Evolutionary conservation across 306 rosid species (phyloP).

Genomic region (Potentilla sterilis): DNA sequence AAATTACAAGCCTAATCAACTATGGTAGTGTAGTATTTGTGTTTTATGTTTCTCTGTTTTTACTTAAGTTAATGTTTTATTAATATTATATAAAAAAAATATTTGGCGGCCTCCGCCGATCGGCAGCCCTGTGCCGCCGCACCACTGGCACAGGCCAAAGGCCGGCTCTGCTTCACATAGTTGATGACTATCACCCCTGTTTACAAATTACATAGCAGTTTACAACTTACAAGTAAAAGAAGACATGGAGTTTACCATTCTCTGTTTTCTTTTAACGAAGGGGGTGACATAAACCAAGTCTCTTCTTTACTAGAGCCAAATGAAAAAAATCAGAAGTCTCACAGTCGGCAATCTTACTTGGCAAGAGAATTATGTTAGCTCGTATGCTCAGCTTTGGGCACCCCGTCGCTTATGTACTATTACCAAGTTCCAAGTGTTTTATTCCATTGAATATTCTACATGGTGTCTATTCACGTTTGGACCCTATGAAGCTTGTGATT

Average conservation of each 20-base stretch:
- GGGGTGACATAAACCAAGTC: not conserved
- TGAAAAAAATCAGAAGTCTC: not conserved
- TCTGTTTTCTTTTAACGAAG: not conserved
- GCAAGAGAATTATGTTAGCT: not conserved
- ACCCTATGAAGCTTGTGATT: not conserved
- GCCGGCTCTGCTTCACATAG: too few species aligned
- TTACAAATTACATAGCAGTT: not conserved
- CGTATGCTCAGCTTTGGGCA: not conserved
- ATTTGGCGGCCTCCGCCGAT: too few species aligned
- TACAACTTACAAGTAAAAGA: not conserved
- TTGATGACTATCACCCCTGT: not conserved
- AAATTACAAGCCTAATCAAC: too few species aligned
- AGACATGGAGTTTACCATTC: not conserved
- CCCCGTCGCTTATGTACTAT: not conserved
- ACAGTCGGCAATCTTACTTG: not conserved
- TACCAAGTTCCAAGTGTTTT: not conserved
- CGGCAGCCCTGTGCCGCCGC: too few species aligned
- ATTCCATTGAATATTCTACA: too few species aligned
- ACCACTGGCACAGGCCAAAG: too few species aligned
- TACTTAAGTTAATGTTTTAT: too few species aligned
- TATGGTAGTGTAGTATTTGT: too few species aligned
- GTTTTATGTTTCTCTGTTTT: too few species aligned
- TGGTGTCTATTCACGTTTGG: not conserved
- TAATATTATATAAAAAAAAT: too few species aligned
- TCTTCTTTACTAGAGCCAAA: too few species aligned